Conservation (phyloP, 116 monocot genomes). For the Cymodocea nodosa region DNA sequence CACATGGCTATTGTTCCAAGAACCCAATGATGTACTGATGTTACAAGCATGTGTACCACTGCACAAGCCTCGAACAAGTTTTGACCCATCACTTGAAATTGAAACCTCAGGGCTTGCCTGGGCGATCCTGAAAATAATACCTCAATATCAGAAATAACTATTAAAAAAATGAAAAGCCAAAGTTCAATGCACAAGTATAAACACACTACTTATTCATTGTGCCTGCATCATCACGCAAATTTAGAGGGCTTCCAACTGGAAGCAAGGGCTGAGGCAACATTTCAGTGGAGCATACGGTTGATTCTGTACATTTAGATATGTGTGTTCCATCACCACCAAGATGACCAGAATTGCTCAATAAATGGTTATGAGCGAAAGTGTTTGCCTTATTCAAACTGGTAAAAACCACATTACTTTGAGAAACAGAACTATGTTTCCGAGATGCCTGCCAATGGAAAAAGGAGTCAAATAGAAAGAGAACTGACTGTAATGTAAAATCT, state of each 20-base stretch:
- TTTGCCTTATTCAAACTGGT: slow-evolving; percentile 25
- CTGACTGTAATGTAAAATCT: not conserved
- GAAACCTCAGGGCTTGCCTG: slow-evolving; percentile 18
- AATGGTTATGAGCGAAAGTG: slow-evolving; percentile 6
- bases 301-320: slow-evolving; percentile 15
- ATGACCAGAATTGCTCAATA: slow-evolving; percentile 11
- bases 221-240: slow-evolving; percentile 23
- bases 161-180: not conserved
- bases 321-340: slow-evolving; percentile 13
- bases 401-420: slow-evolving; percentile 15
- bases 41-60: slow-evolving; percentile 17
- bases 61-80: slow-evolving; percentile 22
- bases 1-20: slow-evolving; percentile 39
- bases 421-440: slow-evolving; percentile 21
- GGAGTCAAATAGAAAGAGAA: not conserved
- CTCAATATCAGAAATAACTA: not conserved
- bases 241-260: slow-evolving; percentile 40
- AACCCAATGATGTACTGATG: slow-evolving; percentile 28
- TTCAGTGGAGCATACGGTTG: slow-evolving; percentile 20
- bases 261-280: slow-evolving; percentile 36
- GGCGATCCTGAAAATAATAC: slow-evolving; percentile 24
- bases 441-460: slow-evolving; percentile 20
- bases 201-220: slow-evolving; percentile 40
- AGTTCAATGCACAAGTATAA: not conserved
- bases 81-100: slow-evolving; percentile 18